Conservation (phyloP, 2,329 filamentous ascomycete genomes). For the Periconia sp. region DNA sequence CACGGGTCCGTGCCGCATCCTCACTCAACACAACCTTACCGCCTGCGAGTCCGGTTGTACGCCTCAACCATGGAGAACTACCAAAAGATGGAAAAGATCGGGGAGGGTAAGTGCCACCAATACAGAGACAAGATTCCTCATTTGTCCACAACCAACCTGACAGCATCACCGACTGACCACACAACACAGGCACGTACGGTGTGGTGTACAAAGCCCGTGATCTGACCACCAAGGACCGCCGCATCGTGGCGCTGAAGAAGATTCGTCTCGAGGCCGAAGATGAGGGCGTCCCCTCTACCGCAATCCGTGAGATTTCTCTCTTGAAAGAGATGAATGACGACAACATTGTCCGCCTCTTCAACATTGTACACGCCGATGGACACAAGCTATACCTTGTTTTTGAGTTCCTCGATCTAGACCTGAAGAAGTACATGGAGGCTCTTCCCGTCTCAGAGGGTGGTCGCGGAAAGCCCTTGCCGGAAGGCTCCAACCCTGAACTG, state of each 20-base stretch:
- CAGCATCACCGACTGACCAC: not conserved
- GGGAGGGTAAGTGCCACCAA: constrained; percentile 69
- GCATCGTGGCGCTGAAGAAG: constrained; percentile 92
- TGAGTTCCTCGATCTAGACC: constrained; percentile 85
- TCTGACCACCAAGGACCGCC: constrained; percentile 71
- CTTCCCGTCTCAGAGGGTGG: constrained; percentile 82
- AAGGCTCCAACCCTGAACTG: constrained; percentile 67
- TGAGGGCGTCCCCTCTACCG: constrained; percentile 88
- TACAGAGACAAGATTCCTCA: not conserved
- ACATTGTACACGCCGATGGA: constrained; percentile 92
- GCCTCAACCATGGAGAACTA: constrained; percentile 80
- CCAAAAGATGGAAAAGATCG: constrained; percentile 94
- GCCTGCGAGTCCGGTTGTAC: not conserved
- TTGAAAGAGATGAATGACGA: constrained; percentile 93
- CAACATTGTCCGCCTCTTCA: constrained; percentile 83
- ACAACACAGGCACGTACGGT: constrained; percentile 76
- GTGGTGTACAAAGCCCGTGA: constrained; percentile 95
- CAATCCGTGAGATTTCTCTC: constrained; percentile 90
- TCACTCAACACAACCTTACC: constrained; percentile 9
- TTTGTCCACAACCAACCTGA: not conserved
- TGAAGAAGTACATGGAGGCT: constrained; percentile 96
- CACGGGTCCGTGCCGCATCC: not conserved
- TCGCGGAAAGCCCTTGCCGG: constrained; percentile 80
- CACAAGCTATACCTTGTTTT: constrained; percentile 94
- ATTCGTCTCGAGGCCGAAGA: constrained; percentile 94